Base-by-base conservation (phyloP, 768 basidiomycete species). In the Lactarius indigo region DNA sequence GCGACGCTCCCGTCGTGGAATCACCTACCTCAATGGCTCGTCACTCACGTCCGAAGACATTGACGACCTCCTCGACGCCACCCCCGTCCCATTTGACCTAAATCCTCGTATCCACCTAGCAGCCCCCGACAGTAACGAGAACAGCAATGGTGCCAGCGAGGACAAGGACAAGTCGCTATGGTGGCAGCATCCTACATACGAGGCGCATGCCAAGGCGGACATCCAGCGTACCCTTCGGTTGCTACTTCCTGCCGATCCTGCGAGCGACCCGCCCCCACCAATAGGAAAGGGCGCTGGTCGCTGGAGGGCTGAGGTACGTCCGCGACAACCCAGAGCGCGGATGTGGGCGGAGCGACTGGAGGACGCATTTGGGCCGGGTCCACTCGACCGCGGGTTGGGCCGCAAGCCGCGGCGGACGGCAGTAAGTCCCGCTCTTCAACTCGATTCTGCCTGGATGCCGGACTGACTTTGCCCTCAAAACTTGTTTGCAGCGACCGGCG, bases 281-380 rank as follows among this genome's bases (percentile, higher is more conserved):
- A 18, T 61, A 9, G 44, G 55, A n/a, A 37, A 18, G n/a, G 60
- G 17, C 2, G 18, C 17, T 12, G 57, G 20, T 28, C 26, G 61
- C 23, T 57, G 65, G 61, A 63, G 57, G 13, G 52, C 62, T 3
- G 62, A 67, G 39, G 26, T 64, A 15, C 62, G 50, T 47, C 66
- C 57, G 41, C 66, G 66, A 12, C 57, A 59, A 28, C 54, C 65
- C 8, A 54, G 61, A 26, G 61, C 30, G 35, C 50, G 57, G 28
- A 57, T 67, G 35, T 69, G 68, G 68, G 54, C 61, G 7, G 65
- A 68, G 35, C 50, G 61, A 33, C 69, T 69, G 28, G 66, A 69
- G 47, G 59, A 59, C 31, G 56, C 63, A 41, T 69, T 64, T 47
- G 69, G 69, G 15, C 66, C 69, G 15, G 69, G 69, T 23, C 62